Base-by-base conservation (phyloP, 805 yeast species). In the Starmera caribaea region DNA sequence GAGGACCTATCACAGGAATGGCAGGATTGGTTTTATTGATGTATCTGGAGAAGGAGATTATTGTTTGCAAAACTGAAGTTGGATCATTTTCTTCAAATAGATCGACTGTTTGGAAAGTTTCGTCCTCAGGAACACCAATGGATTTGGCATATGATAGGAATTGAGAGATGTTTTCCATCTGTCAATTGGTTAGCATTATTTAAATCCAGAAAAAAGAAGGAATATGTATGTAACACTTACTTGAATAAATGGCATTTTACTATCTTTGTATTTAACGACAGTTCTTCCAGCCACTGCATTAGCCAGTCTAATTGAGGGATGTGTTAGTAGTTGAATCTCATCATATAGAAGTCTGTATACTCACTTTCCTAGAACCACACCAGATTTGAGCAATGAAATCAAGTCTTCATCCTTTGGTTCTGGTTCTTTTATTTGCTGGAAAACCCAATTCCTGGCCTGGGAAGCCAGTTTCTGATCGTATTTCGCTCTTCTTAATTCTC, bases 121-220 rank as follows among this genome's bases (percentile, higher is more conserved):
- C 95, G 53, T 83, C 88, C 47, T 82, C 81, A 6, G 88, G 85
- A 3, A 86, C 78, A 3, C 90, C 90, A 38, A 77, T 65, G 5
- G 54, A 39, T 45, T 78, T 73, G 37, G 87, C 77, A 40, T 79
- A 75, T 6, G 67, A 61, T 31, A 86, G 61, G 51, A 86, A 86
- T 46, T 74, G 74, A 37, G 86, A 76, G 29, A 86, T 84, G 51
- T 85, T 85, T 53, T 86, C 95, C 96, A 86, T 86, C 59, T 79
- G 75, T 14, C 14, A 34, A n/a, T 33, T 40, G 27, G 17, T 28
- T 30, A 29, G 17, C 8, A 12, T 8, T 28, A 12, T 8, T 28
- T 28, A 15, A 14, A 36, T 16, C n/a, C 9, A 5, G n/a, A 17
- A 3, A 17, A 3, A 14, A 27, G 21, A 11, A 13, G 10, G 35